Evolutionary conservation across 768 basidiomycete species (phyloP).

Genomic region (Rhizopogon vinicolor): DNA sequence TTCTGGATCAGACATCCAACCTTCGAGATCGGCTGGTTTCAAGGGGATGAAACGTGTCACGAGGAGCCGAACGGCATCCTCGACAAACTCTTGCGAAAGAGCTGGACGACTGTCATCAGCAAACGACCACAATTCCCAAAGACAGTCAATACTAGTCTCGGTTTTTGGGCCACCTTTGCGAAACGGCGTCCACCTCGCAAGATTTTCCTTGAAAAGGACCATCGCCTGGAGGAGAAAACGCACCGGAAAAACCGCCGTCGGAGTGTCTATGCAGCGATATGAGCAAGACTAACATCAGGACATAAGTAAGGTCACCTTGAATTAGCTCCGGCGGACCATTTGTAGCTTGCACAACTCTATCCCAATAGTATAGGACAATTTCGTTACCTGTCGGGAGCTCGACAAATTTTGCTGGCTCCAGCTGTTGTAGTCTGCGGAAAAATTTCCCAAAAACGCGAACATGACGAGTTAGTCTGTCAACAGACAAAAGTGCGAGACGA

Average conservation of each 20-base stretch:
- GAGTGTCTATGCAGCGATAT: constrained; percentile 43
- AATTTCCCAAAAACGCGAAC: constrained; percentile 73
- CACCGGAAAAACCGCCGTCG: constrained; percentile 65
- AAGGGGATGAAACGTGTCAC: constrained; percentile 85
- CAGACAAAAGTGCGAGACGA: constrained; percentile 37
- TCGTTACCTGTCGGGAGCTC: constrained; percentile 58
- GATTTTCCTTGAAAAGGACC: constrained; percentile 80
- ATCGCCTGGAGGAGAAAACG: constrained; percentile 80
- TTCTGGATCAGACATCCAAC: constrained; percentile 87
- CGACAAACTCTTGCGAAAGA: constrained; percentile 65
- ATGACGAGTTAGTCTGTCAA: constrained; percentile 63
- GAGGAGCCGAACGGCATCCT: constrained; percentile 69
- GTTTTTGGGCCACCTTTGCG: constrained; percentile 58
- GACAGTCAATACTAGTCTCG: constrained; percentile 43
- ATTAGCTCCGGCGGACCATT: constrained; percentile 46
- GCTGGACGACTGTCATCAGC: constrained; percentile 33
- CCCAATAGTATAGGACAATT: constrained; percentile 78
- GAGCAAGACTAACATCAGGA: not conserved
- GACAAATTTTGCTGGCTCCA: constrained; percentile 54
- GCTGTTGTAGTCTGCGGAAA: constrained; percentile 70
- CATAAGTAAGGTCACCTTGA: constrained; percentile 38
- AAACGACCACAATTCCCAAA: not conserved
- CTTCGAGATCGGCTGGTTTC: constrained; percentile 73
- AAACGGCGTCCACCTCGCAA: constrained; percentile 70
- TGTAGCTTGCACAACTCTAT: constrained; percentile 70